phyloP scores from a whole-genome alignment of 1,139 yeast genomes.

The Geotrichum fermentans region DNA sequence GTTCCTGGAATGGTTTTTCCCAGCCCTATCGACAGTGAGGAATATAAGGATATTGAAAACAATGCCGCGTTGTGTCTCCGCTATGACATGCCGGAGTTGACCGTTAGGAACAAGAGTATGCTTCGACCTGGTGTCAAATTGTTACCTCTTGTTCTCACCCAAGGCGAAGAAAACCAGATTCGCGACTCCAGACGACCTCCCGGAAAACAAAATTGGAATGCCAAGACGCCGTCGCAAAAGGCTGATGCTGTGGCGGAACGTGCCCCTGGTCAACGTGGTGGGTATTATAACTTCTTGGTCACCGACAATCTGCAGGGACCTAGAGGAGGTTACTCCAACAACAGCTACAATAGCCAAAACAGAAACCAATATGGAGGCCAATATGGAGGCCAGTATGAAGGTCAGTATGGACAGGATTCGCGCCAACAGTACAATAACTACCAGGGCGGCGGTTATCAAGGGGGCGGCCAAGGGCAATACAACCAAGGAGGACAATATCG shows the following conservation, averaged over 20 bases:
- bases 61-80: constrained; percentile 51
- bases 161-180: constrained; percentile 17
- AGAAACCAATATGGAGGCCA: constrained; percentile 21
- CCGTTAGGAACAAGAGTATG: constrained; percentile 59
- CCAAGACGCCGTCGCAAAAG: constrained; percentile 31
- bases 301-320: constrained; percentile 35
- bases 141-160: constrained; percentile 53
- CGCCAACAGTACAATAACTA: constrained; percentile 13
- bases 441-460: constrained; percentile 10
- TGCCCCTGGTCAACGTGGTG: constrained; percentile 34
- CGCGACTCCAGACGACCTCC: constrained; percentile 23
- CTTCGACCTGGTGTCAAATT: constrained; percentile 73
- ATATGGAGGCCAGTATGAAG: constrained; percentile 21
- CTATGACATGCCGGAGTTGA: constrained; percentile 51
- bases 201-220: constrained; percentile 31
- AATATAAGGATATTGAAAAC: constrained; percentile 52
- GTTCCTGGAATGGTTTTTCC: constrained; percentile 44
- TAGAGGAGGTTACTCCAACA: constrained; percentile 8
- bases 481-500: constrained; percentile 1
- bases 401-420: constrained; percentile 10
- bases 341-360: constrained; percentile 11
- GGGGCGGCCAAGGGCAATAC: constrained; percentile 16
- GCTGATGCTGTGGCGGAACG: constrained; percentile 35
- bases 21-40: constrained; percentile 59
- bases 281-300: constrained; percentile 43